These are phyloP conservation scores for Umbelopsis vinacea DNA, from an alignment of 192 early-diverging fungal species.

Conservation along the genomic window DNA sequence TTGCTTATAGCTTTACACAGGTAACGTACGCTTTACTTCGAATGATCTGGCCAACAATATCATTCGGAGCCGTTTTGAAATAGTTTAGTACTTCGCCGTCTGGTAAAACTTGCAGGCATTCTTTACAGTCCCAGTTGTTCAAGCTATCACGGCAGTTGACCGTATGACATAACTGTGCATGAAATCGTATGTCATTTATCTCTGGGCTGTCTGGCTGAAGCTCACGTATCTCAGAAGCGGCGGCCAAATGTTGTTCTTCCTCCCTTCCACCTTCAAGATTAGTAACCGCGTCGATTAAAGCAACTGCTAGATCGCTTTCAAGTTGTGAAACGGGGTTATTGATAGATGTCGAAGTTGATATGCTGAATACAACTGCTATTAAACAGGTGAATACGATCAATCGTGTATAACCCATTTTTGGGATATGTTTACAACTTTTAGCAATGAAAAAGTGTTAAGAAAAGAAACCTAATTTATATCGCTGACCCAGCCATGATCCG, in stretches of 20 bases:
- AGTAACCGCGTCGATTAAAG: background rate
- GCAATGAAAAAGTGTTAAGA: too few species aligned
- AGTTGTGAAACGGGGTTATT: too few species aligned
- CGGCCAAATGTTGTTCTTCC: background rate
- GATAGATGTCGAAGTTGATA: too few species aligned
- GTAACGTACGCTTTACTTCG: background rate
- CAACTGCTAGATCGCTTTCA: background rate
- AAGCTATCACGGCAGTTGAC: constrained; percentile 1
- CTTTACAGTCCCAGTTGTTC: background rate
- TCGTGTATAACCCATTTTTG: too few species aligned
- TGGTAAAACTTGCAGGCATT: background rate
- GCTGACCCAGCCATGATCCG: too few species aligned
- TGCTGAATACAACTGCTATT: too few species aligned
- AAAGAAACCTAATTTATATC: too few species aligned
- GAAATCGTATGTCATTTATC: background rate
- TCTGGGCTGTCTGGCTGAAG: background rate
- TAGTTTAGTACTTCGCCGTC: background rate
- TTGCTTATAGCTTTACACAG: background rate
- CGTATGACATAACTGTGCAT: background rate
- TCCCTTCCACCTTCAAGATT: background rate
- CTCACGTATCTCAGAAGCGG: background rate
- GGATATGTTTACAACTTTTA: too few species aligned
- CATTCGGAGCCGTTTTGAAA: background rate
- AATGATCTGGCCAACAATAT: background rate
- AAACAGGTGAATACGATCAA: too few species aligned